Evolutionary conservation across 1,139 yeast species (phyloP), one percentile per base, ranked within the genome.

Genomic region (Yamadazyma triangularis): DNA sequence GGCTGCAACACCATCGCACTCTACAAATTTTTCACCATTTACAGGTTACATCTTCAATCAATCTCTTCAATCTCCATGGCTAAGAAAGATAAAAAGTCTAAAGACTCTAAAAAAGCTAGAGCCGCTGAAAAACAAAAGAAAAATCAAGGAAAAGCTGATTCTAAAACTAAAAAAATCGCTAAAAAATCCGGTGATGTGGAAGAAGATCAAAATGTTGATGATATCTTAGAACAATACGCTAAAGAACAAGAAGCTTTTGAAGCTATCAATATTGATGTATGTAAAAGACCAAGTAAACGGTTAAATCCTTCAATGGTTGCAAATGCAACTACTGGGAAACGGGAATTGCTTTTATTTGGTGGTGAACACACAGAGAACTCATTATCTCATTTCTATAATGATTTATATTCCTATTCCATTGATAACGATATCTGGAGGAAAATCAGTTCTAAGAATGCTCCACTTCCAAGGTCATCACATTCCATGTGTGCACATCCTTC

Each of bases 401-500:
- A 91, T 42, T 62, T 89, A 40, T 78, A 59, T 53, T 70, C 83
- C 2, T 89, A 83, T 57, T 67, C 84, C 7, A 68, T 83, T 9
- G 95, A 87, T 44, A 79, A 82, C 29, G 85, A 84, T 48, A 76
- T 69, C 23, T 91, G 98, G 98, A 73, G 88, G 39, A 73, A 71
- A 41, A 72, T 79, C 41, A 64, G 81, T 1, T 86, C 96, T 2
- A 85, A 85, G 46, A 91, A 91, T 51, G 59, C 94, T 0, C 98
- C 98, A 9, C 72, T 89, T 50, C 96, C 96, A 1, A 66, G 98
- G 41, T 85, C 95, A 1, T 88, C 96, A 0, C 96, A 93, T 48
- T 85, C 95, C 3, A 84, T 88, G 88, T 81, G 91, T 42, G 82
- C 87, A 0, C 97, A 91, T 55, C 95, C 96, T 2, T 79, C 89